phyloP scores from a whole-genome alignment of 352 stramenopile species.

The Phytopythium chamaehyphon region DNA sequence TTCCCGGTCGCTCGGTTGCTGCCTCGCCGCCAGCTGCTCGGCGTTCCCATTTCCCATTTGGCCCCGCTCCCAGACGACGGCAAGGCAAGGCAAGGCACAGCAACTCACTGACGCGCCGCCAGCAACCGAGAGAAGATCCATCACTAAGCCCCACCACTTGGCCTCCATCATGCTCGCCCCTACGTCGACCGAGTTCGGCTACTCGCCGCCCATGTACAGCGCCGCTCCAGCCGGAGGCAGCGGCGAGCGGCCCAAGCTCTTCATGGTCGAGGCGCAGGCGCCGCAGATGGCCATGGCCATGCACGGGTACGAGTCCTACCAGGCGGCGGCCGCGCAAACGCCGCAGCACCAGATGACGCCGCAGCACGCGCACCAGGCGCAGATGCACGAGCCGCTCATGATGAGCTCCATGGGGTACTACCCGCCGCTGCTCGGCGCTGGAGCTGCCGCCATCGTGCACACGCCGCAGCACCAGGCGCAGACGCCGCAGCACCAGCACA shows the following conservation, averaged over 20 bases:
- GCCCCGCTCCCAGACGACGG: background rate
- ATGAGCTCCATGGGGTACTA: slow-evolving; percentile 58
- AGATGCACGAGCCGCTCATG: slow-evolving; percentile 50
- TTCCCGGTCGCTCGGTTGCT: background rate
- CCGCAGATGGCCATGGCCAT: slow-evolving; percentile 15
- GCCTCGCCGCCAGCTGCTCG: slow-evolving; percentile 8
- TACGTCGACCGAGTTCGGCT: slow-evolving; percentile 36
- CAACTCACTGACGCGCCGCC: background rate
- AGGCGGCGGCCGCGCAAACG: slow-evolving; percentile 34
- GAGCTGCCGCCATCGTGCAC: slow-evolving; percentile 6
- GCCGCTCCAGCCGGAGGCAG: slow-evolving; percentile 30
- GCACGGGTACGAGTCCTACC: slow-evolving; percentile 27
- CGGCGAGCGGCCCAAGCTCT: slow-evolving; percentile 52
- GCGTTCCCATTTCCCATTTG: slow-evolving; percentile 13
- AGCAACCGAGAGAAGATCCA: slow-evolving; percentile 2
- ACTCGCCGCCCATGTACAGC: slow-evolving; percentile 28
- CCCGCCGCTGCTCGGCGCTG: slow-evolving; percentile 24
- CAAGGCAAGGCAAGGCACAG: background rate
- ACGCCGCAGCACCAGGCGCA: slow-evolving; percentile 3
- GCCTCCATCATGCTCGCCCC: slow-evolving; percentile 39
- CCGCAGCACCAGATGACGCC: slow-evolving; percentile 35
- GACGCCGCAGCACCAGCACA: slow-evolving; percentile 14
- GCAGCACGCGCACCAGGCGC: slow-evolving; percentile 9
- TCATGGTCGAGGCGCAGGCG: slow-evolving; percentile 29
- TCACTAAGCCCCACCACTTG: background rate